phyloP scores from a whole-genome alignment of 164 flowering plant genomes.

The Vitis labrusca region DNA sequence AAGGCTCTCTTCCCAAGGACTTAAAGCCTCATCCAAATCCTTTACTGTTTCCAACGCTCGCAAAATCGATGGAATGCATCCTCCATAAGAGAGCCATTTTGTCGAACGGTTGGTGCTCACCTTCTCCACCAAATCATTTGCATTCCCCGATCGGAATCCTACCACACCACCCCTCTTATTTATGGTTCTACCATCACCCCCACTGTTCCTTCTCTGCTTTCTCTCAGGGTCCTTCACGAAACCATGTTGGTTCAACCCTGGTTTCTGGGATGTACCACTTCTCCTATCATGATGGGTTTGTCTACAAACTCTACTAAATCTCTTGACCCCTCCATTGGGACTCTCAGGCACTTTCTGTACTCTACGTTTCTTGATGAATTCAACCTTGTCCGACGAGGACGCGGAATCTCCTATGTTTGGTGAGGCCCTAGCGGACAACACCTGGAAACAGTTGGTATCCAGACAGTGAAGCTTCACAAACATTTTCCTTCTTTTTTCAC shows the following conservation, averaged over 20 bases:
- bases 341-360: conserved; percentile 19
- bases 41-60: conserved; percentile 51
- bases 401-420: conserved; percentile 13
- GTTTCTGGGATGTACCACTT: conserved; percentile 9
- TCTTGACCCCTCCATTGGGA: conserved; percentile 13
- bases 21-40: conserved; percentile 75
- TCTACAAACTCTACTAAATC: conserved; percentile 19
- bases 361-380: conserved; percentile 14
- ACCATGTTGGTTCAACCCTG: conserved; percentile 4
- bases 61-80: conserved; percentile 72
- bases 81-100: conserved; percentile 75
- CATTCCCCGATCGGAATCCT: neutral
- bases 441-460: conserved; percentile 24
- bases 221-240: conserved; percentile 18
- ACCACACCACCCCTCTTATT: conserved; percentile 15
- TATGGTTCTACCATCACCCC: neutral
- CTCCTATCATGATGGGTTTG: conserved; percentile 6
- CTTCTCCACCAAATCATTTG: conserved; percentile 17
- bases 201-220: conserved; percentile 1
- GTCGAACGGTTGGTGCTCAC: conserved; percentile 49
- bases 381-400: conserved; percentile 17
- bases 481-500: conserved; percentile 16
- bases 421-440: conserved; percentile 19
- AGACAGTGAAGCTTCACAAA: conserved; percentile 29
- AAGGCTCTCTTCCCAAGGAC: conserved; percentile 71